Evolutionary conservation across 208 protist species (phyloP), one percentile per base, ranked within the genome.

Genomic region (Leishmania arabica): DNA sequence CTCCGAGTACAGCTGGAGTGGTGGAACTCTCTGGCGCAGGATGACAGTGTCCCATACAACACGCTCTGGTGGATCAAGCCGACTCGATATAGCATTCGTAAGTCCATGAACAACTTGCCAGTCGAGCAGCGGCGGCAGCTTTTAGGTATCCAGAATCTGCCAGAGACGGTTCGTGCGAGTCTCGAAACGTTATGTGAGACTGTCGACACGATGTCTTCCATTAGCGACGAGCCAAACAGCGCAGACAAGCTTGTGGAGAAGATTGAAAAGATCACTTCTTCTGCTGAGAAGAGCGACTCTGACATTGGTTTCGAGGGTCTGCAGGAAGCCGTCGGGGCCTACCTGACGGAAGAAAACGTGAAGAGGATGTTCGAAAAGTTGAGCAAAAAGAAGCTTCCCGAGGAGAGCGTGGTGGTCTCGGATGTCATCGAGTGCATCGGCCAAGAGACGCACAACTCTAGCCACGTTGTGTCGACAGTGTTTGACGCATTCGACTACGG

Each of bases 61-160:
- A 96, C 93, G 40, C 86, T 98, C 27, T 98, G 95, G 85, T 98
- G 93, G 93, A 88, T 98, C 40, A 96, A 96, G 84, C 95, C 95
- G 62, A 96, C 90, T 7, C 90, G 93, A 51, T 96, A 95, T 86
- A 93, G 90, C 81, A 88, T 98, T 53, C 90, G 86, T 19, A 92
- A 94, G 78, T 95, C 95, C 42, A 95, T 98, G 92, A 95, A 92
- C 78, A 88, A 88, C 58, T 74, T 98, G 49, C 95, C 95, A 24
- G 74, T 96, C 27, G 88, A 93, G 65, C 93, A 96, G 78, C 93
- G 95, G 74, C 92, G 91, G 34, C 92, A 98, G 85, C 78, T 98
- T 64, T 81, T 98, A 54, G 95, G 93, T 80, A 98, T 98, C 86
- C 92, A 96, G 75, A 93, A 95, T 84, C 84, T 98, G 37, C 93